A percentile compares a stretch with the other conserved stretches of the same genome.
Evolutionary conservation across 2,329 filamentous ascomycete genomes (phyloP).

Genomic region (Epichloe hybrida): DNA sequence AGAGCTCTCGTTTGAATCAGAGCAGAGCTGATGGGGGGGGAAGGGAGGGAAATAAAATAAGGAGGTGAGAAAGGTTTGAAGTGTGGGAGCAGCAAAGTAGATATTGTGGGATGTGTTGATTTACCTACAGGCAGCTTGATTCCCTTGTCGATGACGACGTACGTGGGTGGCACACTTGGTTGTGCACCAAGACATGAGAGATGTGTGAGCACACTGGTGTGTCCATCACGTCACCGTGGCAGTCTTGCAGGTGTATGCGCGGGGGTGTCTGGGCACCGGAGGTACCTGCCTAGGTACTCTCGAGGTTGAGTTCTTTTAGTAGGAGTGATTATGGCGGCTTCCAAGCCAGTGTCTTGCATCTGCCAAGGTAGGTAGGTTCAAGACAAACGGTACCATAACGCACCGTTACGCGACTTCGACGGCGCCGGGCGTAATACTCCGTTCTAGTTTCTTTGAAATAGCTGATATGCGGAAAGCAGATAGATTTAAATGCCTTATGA

Average conservation of each 20-base stretch:
- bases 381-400: not conserved
- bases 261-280: not conserved
- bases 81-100: not conserved
- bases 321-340: not conserved
- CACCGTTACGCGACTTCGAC: not conserved
- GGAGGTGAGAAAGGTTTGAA: not conserved
- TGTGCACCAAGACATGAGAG: not conserved
- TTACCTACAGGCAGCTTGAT: not conserved
- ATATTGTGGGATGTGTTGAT: not conserved
- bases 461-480: too few species aligned
- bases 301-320: not conserved
- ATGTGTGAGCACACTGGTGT: not conserved
- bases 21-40: not conserved
- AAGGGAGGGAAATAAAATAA: not conserved
- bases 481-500: too few species aligned
- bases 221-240: constrained; percentile 9
- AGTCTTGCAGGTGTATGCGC: not conserved
- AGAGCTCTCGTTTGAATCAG: not conserved
- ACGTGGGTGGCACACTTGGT: not conserved
- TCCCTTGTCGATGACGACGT: constrained; percentile 1
- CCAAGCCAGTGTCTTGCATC: not conserved
- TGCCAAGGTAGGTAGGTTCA: not conserved
- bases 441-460: too few species aligned
- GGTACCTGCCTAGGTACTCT: not conserved
- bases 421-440: not conserved